Evolutionary conservation across 768 basidiomycete species (phyloP).

Genomic region (Hortiboletus flavorubellus): DNA sequence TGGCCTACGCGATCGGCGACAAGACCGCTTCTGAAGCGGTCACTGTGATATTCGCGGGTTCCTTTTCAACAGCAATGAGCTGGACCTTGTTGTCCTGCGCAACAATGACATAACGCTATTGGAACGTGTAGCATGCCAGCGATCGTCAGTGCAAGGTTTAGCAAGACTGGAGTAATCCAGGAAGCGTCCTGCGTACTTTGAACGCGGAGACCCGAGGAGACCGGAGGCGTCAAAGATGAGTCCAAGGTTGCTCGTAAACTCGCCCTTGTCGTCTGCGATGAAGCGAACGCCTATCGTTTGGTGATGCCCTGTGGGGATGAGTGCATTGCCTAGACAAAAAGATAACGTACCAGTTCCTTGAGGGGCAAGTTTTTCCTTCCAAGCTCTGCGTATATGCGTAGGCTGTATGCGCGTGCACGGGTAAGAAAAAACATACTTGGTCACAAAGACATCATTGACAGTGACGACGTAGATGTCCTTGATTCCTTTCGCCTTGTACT

Average conservation of each 20-base stretch:
- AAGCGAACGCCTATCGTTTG: conserved; percentile 47
- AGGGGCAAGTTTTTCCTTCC: conserved; percentile 61
- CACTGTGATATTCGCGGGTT: conserved; percentile 44
- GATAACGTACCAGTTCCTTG: conserved; percentile 47
- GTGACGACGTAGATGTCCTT: conserved; percentile 67
- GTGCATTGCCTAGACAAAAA: neutral
- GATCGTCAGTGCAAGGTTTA: neutral
- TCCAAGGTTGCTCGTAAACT: conserved; percentile 51
- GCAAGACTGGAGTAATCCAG: too few species aligned
- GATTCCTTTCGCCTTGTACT: conserved; percentile 77
- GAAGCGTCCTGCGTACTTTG: conserved; percentile 41
- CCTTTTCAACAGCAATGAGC: conserved; percentile 50
- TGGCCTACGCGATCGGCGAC: conserved; percentile 26
- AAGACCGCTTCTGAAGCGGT: conserved; percentile 51
- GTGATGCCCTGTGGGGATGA: neutral
- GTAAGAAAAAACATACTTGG: conserved; percentile 32
- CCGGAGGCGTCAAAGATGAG: conserved; percentile 60
- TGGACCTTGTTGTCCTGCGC: conserved; percentile 56
- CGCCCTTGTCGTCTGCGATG: conserved; percentile 66
- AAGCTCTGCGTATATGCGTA: conserved; percentile 43
- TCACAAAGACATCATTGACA: conserved; percentile 80
- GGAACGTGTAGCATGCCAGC: neutral
- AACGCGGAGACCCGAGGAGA: conserved; percentile 60
- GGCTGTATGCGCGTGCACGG: conserved; percentile 3
- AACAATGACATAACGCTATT: conserved; percentile 53